A percentile compares a stretch with the other conserved stretches of the same genome.
Conservation (phyloP, 169 alveolate species). For the Miamiensis avidus region DNA sequence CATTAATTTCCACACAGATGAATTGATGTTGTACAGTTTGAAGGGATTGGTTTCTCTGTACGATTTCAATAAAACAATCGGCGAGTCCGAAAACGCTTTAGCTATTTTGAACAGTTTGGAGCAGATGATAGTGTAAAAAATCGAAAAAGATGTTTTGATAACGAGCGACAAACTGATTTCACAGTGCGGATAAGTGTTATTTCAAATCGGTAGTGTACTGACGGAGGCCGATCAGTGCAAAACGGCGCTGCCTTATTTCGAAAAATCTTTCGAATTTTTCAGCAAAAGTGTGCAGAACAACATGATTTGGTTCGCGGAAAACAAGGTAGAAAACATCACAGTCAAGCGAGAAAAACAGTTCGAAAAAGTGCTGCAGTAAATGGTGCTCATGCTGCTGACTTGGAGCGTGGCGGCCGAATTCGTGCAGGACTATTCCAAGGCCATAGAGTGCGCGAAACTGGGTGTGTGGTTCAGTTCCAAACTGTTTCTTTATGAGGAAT, state of each 20-base stretch:
- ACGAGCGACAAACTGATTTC: no score
- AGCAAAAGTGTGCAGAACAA: not conserved
- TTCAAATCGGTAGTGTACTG: not conserved
- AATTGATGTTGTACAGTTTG: no score
- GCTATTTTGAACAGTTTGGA: not conserved
- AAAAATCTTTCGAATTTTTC: not conserved
- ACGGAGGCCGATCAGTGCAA: not conserved
- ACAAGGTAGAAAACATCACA: not conserved
- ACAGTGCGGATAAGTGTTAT: no score
- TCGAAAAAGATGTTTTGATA: no score
- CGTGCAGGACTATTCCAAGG: not conserved
- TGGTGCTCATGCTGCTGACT: not conserved
- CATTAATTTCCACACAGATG: no score
- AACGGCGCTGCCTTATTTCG: not conserved
- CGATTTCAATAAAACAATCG: no score
- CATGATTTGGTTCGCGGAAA: not conserved
- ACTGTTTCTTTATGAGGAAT: not conserved
- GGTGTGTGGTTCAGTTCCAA: not conserved
- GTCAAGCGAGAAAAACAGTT: not conserved
- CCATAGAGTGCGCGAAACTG: not conserved
- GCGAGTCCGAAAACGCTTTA: no score
- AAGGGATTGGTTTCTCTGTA: no score
- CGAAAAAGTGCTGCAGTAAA: not conserved
- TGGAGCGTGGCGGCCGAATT: not conserved
- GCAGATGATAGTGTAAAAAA: not conserved